Evolutionary conservation across 2,329 filamentous ascomycete genomes (phyloP), one percentile per base, ranked within the genome.

Genomic region (Monilinia fructicola): DNA sequence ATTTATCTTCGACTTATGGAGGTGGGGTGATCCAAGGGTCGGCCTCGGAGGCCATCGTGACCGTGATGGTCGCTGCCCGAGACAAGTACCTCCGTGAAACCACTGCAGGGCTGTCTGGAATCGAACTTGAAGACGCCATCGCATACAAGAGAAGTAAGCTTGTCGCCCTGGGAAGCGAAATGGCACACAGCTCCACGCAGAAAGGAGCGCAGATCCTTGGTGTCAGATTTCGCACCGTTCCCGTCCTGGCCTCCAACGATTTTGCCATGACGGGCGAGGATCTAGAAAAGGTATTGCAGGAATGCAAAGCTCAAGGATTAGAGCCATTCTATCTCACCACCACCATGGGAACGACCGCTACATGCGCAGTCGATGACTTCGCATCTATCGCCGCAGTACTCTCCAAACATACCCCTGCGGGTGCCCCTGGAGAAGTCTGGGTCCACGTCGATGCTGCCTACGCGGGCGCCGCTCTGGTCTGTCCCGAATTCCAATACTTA

Each of bases 11-110:
- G 0, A 89, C 87, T 0, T 83, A 87, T n/a, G 87, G 84, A 9
- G 94, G 94, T 26, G 94, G 94, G 42, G 93, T 97, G n/a, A 95
- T 98, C 69, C 93, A 97, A 77, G 93, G 94, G 28, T 93, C 89
- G 44, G 93, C 94, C 0, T 93, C 89, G 67, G 94, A 98, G 79
- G 91, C 93, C 18, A 85, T 97, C 54, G 85, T 95, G 7, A 96
- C 92, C 0, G 88, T 90, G 70, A 90, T 97, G 83, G 90, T 96
- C 2, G 93, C 93, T 2, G 94, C 94, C 0, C 83, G 93, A 16
- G 94, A 97, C 75, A 85, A 90, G 76, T 91, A 90, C 74, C 82
- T 95, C 9, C 81, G 84, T 26, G 84, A 86, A 65, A 84, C 84
- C 11, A 84, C 85, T 0, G 81, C 83, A 6, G 76, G 82, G 66